phyloP scores from a whole-genome alignment of 1,284 basidiomycete species.

The Coriolopsis trogii region DNA sequence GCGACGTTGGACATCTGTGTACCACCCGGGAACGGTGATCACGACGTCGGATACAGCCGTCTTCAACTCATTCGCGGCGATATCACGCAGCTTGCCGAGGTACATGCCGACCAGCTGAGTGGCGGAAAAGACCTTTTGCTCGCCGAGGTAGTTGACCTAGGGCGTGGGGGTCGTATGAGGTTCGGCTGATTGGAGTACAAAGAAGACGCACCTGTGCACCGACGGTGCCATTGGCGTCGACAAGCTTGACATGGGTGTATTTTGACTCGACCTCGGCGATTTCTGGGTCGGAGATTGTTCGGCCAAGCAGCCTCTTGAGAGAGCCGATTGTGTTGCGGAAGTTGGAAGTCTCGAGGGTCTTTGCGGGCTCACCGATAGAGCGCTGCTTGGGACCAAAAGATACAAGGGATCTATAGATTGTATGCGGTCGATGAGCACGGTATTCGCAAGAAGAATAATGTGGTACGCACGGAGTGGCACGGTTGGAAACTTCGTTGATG shows the following conservation, averaged over 20 bases:
- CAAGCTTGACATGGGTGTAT: constrained; percentile 83
- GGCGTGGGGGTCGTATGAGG: background rate
- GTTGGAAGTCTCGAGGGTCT: constrained; percentile 97
- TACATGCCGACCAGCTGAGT: constrained; percentile 90
- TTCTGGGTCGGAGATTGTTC: constrained; percentile 77
- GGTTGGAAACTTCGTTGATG: constrained; percentile 94
- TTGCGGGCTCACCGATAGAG: constrained; percentile 89
- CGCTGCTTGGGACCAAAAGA: constrained; percentile 91
- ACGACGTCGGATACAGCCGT: constrained; percentile 86
- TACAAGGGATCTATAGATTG: constrained; percentile 76
- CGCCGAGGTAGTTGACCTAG: constrained; percentile 87
- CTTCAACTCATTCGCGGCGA: constrained; percentile 82
- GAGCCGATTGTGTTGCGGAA: constrained; percentile 95
- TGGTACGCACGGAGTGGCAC: constrained; percentile 87
- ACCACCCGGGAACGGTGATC: constrained; percentile 94
- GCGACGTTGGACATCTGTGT: constrained; percentile 88
- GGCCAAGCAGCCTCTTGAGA: constrained; percentile 86
- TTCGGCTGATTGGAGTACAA: background rate
- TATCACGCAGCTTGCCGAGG: constrained; percentile 87
- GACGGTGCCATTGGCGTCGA: constrained; percentile 81
- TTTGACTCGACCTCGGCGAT: constrained; percentile 84
- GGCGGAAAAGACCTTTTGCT: constrained; percentile 75
- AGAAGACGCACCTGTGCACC: constrained; percentile 73
- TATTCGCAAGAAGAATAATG: background rate
- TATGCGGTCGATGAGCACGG: background rate